Conservation (phyloP, 2,329 filamentous ascomycete genomes). For the Trichophyton simii region DNA sequence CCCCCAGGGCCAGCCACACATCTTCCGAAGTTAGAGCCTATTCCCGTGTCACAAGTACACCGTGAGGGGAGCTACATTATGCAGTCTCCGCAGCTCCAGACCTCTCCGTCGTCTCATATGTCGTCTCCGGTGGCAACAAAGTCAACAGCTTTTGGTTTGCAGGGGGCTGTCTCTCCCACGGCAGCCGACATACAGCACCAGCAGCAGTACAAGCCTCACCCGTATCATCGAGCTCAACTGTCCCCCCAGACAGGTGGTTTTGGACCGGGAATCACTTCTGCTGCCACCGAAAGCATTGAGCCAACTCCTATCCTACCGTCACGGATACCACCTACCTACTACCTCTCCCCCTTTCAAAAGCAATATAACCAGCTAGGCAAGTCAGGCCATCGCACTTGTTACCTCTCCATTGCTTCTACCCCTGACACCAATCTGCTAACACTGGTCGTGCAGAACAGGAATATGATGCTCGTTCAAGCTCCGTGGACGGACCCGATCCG, state of each 20-base stretch:
- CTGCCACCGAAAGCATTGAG: constrained; percentile 10
- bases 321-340: constrained; percentile 41
- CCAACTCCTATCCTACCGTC: constrained; percentile 28
- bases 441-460: constrained; percentile 63
- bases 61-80: constrained; percentile 28
- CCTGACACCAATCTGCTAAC: neutral
- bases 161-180: constrained; percentile 50
- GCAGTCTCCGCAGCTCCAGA: constrained; percentile 61
- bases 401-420: neutral
- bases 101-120: constrained; percentile 68
- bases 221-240: neutral
- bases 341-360: constrained; percentile 78
- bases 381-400: constrained; percentile 34
- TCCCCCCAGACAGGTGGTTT: constrained; percentile 15
- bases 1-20: constrained; percentile 60
- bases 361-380: constrained; percentile 94
- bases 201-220: constrained; percentile 22
- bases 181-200: constrained; percentile 45
- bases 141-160: constrained; percentile 49
- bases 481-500: constrained; percentile 67
- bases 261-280: constrained; percentile 29
- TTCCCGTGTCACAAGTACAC: constrained; percentile 37
- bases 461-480: constrained; percentile 80
- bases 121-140: constrained; percentile 52
- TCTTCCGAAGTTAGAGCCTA: constrained; percentile 51